These are phyloP conservation scores for Plasmodium billcollinsi DNA, from an alignment of 169 alveolate species.

Conservation along the genomic window DNA sequence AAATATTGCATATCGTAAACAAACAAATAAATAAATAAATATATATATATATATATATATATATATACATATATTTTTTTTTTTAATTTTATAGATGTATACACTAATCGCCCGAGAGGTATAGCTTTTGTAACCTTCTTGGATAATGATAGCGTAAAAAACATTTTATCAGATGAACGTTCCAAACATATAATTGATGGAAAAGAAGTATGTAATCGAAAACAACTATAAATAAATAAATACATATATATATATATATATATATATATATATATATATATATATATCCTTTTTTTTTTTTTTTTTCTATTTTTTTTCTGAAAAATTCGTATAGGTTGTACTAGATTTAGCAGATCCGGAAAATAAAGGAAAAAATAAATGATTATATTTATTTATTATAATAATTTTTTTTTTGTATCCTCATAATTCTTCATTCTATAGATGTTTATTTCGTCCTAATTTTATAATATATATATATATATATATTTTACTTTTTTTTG, in stretches of 20 bases:
- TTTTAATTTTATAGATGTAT: constrained; percentile 20
- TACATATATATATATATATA: background rate
- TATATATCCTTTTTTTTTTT: background rate
- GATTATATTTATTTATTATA: constrained; percentile 10
- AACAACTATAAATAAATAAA: background rate
- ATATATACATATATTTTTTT: background rate
- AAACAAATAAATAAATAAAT: background rate
- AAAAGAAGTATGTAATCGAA: constrained; percentile 27
- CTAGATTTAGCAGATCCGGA: constrained; percentile 70
- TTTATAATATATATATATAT: no score
- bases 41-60: background rate
- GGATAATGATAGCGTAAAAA: constrained; percentile 63
- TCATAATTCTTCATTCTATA: no score
- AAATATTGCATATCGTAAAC: background rate
- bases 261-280: background rate
- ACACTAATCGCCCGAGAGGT: constrained; percentile 58
- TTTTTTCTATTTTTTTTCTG: background rate
- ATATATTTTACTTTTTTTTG: no score
- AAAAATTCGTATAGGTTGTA: constrained; percentile 29
- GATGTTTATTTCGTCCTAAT: no score
- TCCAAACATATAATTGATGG: constrained; percentile 65
- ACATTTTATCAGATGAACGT: constrained; percentile 31
- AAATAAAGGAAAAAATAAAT: constrained; percentile 45
- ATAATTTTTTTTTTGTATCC: background rate
- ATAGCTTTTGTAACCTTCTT: constrained; percentile 65